Percentiles rank a stretch among this genome's conserved stretches.
phyloP scores from a whole-genome alignment of 257 asterid genomes.

The Lycium barbarum region DNA sequence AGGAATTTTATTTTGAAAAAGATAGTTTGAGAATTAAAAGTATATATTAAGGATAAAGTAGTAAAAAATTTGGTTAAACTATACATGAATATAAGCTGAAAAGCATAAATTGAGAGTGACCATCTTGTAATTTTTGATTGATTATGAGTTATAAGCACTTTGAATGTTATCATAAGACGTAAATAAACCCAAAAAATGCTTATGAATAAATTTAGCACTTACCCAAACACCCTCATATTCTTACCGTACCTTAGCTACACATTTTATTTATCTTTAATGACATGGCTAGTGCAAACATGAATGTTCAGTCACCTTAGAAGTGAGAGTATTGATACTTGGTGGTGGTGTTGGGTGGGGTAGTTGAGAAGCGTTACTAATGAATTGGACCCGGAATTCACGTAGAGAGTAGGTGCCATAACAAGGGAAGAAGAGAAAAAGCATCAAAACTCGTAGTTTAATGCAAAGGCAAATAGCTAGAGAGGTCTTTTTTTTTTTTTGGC shows the following conservation, averaged over 20 bases:
- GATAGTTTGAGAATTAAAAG: no score
- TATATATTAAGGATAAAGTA: no score
- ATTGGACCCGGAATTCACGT: constrained; percentile 29
- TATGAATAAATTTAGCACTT: neutral
- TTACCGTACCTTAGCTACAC: no score
- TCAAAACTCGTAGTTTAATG: constrained; percentile 7
- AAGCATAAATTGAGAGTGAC: no score
- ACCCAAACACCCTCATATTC: neutral
- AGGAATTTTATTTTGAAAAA: no score
- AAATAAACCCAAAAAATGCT: no score
- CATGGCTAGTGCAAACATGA: neutral
- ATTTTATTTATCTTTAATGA: no score
- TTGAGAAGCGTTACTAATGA: constrained; percentile 32
- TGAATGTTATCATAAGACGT: no score
- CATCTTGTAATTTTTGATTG: no score
- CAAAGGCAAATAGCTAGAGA: neutral
- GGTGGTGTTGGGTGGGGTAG: neutral
- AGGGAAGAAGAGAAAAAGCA: neutral
- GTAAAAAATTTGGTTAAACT: no score
- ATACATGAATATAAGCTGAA: no score
- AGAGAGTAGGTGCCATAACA: neutral
- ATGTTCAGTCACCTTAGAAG: neutral
- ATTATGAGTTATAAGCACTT: no score
- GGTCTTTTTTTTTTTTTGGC: neutral
- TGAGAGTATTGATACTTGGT: neutral